These are phyloP conservation scores for Scedosporium apiospermum DNA, from an alignment of 2,329 filamentous ascomycete genomes.

Conservation along the genomic window DNA sequence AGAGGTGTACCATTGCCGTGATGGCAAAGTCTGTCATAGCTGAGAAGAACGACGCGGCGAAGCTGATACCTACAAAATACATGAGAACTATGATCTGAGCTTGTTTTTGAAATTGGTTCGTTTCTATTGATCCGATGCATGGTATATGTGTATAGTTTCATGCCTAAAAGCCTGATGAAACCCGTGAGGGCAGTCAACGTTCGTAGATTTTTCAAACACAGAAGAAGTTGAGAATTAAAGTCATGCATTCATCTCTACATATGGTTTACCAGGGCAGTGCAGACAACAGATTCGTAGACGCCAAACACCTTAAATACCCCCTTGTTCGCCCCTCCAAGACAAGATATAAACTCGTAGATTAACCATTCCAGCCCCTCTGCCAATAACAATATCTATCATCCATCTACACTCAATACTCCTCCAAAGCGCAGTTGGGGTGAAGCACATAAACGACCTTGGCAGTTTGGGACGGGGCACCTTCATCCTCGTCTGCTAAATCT, in stretches of 20 bases:
- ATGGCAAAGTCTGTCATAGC: neutral
- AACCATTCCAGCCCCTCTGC: neutral
- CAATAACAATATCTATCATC: neutral
- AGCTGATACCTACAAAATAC: neutral
- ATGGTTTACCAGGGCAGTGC: no score
- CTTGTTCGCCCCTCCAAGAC: no score
- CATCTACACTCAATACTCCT: constrained; percentile 35
- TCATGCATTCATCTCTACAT: neutral
- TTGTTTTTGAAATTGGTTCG: neutral
- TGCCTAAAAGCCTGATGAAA: neutral
- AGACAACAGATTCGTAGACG: neutral
- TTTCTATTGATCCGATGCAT: neutral
- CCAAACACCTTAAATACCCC: neutral
- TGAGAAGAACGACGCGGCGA: neutral
- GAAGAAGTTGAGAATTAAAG: neutral
- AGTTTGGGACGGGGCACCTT: constrained; percentile 32
- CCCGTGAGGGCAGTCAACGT: neutral
- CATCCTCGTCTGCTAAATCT: constrained; percentile 40
- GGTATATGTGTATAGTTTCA: neutral
- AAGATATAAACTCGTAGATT: no score
- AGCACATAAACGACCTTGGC: constrained; percentile 66
- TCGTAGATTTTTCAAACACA: no score
- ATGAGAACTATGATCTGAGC: neutral
- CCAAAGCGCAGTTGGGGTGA: constrained; percentile 87
- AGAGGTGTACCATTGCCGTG: no score